These are phyloP conservation scores for Fusarium marasasianum DNA, from an alignment of 2,329 filamentous ascomycete species.

Conservation along the genomic window DNA sequence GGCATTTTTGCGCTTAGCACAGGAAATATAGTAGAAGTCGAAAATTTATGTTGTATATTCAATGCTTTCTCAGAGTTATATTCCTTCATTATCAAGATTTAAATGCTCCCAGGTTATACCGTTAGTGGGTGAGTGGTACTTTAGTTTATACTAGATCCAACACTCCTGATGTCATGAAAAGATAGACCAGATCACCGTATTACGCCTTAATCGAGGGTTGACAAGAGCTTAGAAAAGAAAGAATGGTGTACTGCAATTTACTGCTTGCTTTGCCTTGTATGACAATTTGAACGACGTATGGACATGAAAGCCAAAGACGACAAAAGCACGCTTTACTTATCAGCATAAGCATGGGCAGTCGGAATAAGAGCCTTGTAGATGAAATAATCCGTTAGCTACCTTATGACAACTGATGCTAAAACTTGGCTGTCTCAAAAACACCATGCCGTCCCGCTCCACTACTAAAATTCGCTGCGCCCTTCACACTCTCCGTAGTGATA, in stretches of 20 bases:
- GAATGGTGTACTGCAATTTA: background rate
- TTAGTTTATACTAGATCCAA: too few species aligned
- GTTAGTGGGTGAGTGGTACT: background rate
- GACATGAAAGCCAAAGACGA: background rate
- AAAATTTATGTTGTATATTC: background rate
- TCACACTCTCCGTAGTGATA: background rate
- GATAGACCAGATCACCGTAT: background rate
- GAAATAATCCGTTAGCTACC: background rate
- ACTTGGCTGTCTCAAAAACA: background rate
- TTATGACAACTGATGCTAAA: background rate
- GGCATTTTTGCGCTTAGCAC: background rate
- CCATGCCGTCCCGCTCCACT: constrained; percentile 1
- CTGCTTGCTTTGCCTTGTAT: background rate
- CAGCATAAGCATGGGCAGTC: too few species aligned
- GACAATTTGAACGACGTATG: background rate
- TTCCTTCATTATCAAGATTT: background rate
- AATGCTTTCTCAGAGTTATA: background rate
- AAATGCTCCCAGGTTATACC: background rate
- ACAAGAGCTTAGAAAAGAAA: background rate
- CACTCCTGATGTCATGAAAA: background rate
- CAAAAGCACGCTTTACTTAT: accelerated
- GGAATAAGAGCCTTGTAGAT: too few species aligned
- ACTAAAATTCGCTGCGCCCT: background rate
- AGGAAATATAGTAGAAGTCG: background rate
- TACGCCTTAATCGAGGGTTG: background rate